Conservation (phyloP, 2,329 filamentous ascomycete genomes). For the Trichoderma endophyticum region DNA sequence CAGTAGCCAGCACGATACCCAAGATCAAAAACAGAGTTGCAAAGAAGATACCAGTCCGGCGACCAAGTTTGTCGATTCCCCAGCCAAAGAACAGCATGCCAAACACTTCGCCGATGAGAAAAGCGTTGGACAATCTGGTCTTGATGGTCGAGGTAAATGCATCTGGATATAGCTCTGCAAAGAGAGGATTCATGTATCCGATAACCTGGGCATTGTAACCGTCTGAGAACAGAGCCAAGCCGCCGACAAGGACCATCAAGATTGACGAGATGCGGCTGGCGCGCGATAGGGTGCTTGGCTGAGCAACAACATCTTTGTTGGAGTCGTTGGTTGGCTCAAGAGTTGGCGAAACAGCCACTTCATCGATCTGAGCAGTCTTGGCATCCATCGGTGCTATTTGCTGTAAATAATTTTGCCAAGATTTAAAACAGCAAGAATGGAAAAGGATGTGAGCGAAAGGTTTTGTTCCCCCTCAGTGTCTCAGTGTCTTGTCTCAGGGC, state of each 20-base stretch:
- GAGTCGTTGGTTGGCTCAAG: neutral
- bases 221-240: slow-evolving; percentile 33
- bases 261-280: neutral
- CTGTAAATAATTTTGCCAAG: neutral
- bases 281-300: neutral
- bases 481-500: neutral
- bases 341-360: neutral
- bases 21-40: slow-evolving; percentile 46
- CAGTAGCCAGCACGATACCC: slow-evolving; percentile 44
- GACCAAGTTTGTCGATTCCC: slow-evolving; percentile 44
- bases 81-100: slow-evolving; percentile 41
- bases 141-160: slow-evolving; percentile 35
- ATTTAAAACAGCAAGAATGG: neutral
- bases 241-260: slow-evolving; percentile 27
- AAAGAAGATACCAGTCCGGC: slow-evolving; percentile 43
- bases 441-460: neutral
- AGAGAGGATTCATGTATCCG: slow-evolving; percentile 33
- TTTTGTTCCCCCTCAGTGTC: neutral
- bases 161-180: slow-evolving; percentile 31
- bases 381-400: neutral
- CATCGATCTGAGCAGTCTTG: neutral
- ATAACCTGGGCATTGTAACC: slow-evolving; percentile 37
- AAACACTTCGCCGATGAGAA: slow-evolving; percentile 41
- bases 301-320: neutral
- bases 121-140: slow-evolving; percentile 39